Base-by-base conservation (phyloP, 805 yeast species). In the Yarrowia porcina region DNA sequence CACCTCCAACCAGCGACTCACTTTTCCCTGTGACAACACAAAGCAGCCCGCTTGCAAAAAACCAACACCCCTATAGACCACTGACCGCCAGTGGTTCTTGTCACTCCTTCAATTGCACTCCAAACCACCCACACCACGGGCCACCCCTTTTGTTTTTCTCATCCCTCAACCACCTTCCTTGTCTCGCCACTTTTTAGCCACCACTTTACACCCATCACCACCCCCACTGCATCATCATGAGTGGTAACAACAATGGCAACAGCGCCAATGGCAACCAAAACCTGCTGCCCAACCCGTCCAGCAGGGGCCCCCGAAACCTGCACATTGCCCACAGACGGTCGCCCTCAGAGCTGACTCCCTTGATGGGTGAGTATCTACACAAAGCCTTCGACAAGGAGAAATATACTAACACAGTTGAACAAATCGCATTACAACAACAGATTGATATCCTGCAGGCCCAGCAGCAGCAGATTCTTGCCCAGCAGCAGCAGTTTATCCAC, bases 281-380 rank as follows among this genome's bases (percentile, higher is more conserved):
- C 33, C 44, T 52, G 59, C 44, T 52, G 59, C 59, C 59, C 44
- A 52, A 52, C 38, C 59, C 59, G 59, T 52, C 59, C 27, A 50
- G 49, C 45, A 49, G 65, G 21, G 61, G 64, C 5, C 64, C 64
- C n/a, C 33, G 82, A 67, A 84, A 83, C 65, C 80, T 94, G 65
- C 96, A 91, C 76, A 91, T 93, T 67, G 98, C 98, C n/a, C 98
- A 94, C 71, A 83, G 98, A 71, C 83, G 97, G 65, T 88, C 97
- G 2, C 97, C 97, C n/a, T 85, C 92, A 68, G 99, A 94, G 73
- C 80, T 94, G 73, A 93, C 98, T 2, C 88, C 88, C 63, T 79
- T 93, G 67, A 93, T 93, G 97, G 80, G 59, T 52, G 87, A 80
- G 77, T 68, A 82, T 76, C 65, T 28, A 21, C 28, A 39, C 28